phyloP scores from a whole-genome alignment of 2,329 filamentous ascomycete genomes.

The Arthrobotrys pseudoclavata region DNA sequence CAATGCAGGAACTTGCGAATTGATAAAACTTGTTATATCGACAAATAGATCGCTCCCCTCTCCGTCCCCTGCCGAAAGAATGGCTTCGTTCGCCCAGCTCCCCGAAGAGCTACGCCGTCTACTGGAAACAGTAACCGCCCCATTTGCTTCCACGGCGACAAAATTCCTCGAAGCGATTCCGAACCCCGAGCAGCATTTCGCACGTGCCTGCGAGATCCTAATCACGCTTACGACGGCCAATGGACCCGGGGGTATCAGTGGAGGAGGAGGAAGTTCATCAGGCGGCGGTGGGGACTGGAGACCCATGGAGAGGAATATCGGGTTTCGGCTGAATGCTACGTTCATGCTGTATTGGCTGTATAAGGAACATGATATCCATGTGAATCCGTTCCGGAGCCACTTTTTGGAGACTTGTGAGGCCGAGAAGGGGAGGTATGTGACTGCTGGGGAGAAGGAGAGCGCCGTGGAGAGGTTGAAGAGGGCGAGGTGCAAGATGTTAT shows the following conservation, averaged over 20 bases:
- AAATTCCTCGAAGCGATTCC: constrained; percentile 61
- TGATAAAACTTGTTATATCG: not conserved
- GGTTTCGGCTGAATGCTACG: constrained; percentile 63
- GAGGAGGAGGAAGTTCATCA: constrained; percentile 17
- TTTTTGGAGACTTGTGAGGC: constrained; percentile 62
- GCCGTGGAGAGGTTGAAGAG: constrained; percentile 46
- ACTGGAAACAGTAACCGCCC: constrained; percentile 59
- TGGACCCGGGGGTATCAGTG: constrained; percentile 28
- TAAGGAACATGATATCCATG: constrained; percentile 61
- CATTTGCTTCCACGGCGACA: constrained; percentile 61
- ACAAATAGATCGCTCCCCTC: too few relatives aligned
- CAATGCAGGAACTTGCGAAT: not conserved
- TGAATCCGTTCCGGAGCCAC: constrained; percentile 62
- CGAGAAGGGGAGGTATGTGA: constrained; percentile 32
- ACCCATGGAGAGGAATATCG: constrained; percentile 61
- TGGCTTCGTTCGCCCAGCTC: constrained; percentile 62
- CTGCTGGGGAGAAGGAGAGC: constrained; percentile 43
- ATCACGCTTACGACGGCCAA: constrained; percentile 61
- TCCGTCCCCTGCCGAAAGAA: not conserved
- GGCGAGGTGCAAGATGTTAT: constrained; percentile 56
- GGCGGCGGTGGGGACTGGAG: constrained; percentile 34
- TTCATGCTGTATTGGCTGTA: constrained; percentile 63
- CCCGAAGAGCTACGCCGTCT: constrained; percentile 61
- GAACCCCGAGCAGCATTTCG: constrained; percentile 60
- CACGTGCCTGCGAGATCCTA: constrained; percentile 63